Conservation (phyloP, 345 rosid species). For the Arabidopsis suecica region DNA sequence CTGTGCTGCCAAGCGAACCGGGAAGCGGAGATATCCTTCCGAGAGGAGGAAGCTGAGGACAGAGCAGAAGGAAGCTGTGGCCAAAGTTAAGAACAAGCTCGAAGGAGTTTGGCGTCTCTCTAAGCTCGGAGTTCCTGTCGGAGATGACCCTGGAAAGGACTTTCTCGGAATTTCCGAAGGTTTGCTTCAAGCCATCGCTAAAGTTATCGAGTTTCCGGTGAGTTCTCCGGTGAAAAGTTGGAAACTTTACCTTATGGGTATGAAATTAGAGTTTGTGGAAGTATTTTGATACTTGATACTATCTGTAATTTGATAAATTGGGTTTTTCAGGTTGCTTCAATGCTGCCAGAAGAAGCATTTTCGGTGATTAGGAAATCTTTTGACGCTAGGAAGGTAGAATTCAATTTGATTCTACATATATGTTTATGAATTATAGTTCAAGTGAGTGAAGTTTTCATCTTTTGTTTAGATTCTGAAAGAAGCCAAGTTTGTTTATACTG, state of each 20-base stretch:
- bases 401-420: neutral
- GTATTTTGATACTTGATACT: neutral
- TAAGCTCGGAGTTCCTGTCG: constrained; percentile 72
- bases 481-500: constrained; percentile 92
- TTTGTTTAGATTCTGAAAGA: constrained; percentile 68
- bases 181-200: constrained; percentile 78
- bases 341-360: constrained; percentile 88
- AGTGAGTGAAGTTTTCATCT: constrained; percentile 33
- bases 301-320: constrained; percentile 1
- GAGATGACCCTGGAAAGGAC: constrained; percentile 89
- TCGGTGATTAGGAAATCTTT: constrained; percentile 82
- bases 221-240: constrained; percentile 13
- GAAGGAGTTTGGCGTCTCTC: constrained; percentile 88
- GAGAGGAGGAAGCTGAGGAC: constrained; percentile 85
- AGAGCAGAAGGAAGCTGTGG: constrained; percentile 59
- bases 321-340: constrained; percentile 71
- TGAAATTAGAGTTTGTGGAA: neutral
- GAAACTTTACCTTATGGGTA: constrained; percentile 12
- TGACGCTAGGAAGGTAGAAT: constrained; percentile 87
- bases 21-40: constrained; percentile 87
- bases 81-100: constrained; percentile 64
- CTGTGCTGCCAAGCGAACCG: constrained; percentile 77
- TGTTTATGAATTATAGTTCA: neutral
- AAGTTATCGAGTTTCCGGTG: constrained; percentile 85
- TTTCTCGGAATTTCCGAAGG: constrained; percentile 64